These are phyloP conservation scores for Colletotrichum sp. DNA, from an alignment of 2,329 filamentous ascomycete species.

Conservation along the genomic window DNA sequence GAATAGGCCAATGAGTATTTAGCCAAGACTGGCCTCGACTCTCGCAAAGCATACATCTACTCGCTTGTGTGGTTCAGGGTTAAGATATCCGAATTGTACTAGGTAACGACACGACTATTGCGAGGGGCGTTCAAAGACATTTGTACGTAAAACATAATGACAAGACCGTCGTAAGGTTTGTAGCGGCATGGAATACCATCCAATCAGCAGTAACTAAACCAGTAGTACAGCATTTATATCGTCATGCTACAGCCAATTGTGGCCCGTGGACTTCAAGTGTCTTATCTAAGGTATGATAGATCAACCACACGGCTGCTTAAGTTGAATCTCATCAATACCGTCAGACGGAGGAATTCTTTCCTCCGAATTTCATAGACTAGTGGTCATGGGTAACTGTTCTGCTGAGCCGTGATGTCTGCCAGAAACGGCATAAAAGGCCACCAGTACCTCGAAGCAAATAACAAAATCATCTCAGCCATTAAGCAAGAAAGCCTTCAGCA, in stretches of 20 bases:
- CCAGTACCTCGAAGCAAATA: neutral
- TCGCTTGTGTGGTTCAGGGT: neutral
- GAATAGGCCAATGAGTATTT: neutral
- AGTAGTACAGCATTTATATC: neutral
- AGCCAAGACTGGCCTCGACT: neutral
- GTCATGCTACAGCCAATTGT: neutral
- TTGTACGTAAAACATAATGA: neutral
- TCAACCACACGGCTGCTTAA: neutral
- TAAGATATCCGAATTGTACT: neutral
- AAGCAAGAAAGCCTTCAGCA: neutral
- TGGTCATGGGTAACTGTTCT: neutral
- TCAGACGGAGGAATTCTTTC: neutral
- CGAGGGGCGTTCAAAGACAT: neutral
- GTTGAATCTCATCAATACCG: neutral
- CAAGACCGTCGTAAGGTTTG: neutral
- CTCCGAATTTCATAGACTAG: neutral
- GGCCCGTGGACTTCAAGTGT: neutral
- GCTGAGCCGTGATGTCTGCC: neutral
- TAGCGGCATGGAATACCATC: neutral
- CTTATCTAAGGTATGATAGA: neutral
- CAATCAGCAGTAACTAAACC: neutral
- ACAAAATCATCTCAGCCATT: neutral
- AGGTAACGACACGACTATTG: neutral
- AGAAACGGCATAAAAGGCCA: neutral
- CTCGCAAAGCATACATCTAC: neutral